A percentile compares a stretch with the other conserved stretches of the same genome.
These are phyloP conservation scores for Blastomyces percursus DNA, from an alignment of 2,329 filamentous ascomycete species.

Conservation along the genomic window DNA sequence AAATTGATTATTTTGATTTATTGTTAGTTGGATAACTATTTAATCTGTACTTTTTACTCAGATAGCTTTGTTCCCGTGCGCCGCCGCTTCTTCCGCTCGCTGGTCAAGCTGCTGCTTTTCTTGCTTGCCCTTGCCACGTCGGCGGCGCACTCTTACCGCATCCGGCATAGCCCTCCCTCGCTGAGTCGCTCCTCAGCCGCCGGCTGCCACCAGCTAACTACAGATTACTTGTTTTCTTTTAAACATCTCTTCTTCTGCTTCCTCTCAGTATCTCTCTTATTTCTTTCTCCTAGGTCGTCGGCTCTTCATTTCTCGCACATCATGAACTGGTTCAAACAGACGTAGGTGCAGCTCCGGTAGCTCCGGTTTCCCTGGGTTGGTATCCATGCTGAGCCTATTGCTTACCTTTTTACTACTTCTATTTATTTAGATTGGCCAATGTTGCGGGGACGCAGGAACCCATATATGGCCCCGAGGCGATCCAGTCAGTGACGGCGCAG, in stretches of 20 bases:
- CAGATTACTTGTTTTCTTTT: neutral
- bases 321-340: constrained; percentile 93
- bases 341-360: constrained; percentile 47
- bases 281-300: neutral
- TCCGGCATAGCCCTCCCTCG: neutral
- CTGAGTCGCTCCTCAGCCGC: neutral
- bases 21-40: too few species aligned
- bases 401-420: constrained; percentile 8
- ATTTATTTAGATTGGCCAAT: constrained; percentile 49
- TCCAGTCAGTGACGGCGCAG: constrained; percentile 76
- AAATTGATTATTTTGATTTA: neutral
- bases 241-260: neutral
- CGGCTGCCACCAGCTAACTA: neutral
- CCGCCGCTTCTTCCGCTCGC: neutral
- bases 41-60: too few species aligned
- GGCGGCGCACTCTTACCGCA: neutral
- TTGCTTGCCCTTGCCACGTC: neutral
- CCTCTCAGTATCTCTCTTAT: neutral
- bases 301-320: constrained; percentile 40
- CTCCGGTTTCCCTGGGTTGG: constrained; percentile 5
- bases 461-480: constrained; percentile 81
- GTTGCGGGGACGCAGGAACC: constrained; percentile 95
- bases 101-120: neutral
- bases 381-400: constrained; percentile 10
- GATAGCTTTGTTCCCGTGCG: neutral